phyloP scores from a whole-genome alignment of 352 stramenopile species.

The Pythium grandisporangium region DNA sequence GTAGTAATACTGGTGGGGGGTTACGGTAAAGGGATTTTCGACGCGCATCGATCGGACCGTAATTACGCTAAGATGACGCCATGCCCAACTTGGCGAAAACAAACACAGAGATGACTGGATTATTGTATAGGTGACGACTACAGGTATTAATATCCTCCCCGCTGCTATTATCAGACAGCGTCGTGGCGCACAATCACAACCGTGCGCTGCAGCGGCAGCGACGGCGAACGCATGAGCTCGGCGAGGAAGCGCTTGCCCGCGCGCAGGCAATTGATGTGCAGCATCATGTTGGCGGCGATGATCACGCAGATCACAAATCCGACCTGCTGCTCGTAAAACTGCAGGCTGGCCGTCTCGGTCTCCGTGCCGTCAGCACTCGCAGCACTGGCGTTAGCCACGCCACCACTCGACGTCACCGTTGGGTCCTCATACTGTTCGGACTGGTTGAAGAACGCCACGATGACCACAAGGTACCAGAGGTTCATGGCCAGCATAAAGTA shows the following conservation, averaged over 20 bases:
- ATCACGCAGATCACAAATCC: slow-evolving; percentile 41
- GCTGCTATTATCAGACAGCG: slow-evolving; percentile 2
- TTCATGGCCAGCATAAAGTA: slow-evolving; percentile 63
- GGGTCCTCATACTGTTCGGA: slow-evolving; percentile 1
- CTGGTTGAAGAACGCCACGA: slow-evolving; percentile 22
- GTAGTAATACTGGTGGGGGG: no score
- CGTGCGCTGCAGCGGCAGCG: slow-evolving; percentile 7
- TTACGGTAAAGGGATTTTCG: no score
- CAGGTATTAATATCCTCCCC: no score
- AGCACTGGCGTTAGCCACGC: no score
- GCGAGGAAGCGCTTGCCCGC: slow-evolving; percentile 19
- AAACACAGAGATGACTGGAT: no score
- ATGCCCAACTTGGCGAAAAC: no score
- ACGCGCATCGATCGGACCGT: no score
- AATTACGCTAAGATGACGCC: no score
- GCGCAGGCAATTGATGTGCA: slow-evolving; percentile 48
- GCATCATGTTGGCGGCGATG: slow-evolving; percentile 38
- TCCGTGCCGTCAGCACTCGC: no score
- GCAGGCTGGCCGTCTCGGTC: slow-evolving; percentile 1
- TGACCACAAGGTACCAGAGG: slow-evolving; percentile 40
- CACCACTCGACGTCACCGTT: not conserved
- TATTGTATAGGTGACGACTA: no score
- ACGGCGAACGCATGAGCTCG: slow-evolving; percentile 18
- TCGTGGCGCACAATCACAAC: slow-evolving; percentile 10
- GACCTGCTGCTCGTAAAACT: slow-evolving; percentile 22